phyloP scores from a whole-genome alignment of 2,329 filamentous ascomycete genomes.

The Daldinia sp. region DNA sequence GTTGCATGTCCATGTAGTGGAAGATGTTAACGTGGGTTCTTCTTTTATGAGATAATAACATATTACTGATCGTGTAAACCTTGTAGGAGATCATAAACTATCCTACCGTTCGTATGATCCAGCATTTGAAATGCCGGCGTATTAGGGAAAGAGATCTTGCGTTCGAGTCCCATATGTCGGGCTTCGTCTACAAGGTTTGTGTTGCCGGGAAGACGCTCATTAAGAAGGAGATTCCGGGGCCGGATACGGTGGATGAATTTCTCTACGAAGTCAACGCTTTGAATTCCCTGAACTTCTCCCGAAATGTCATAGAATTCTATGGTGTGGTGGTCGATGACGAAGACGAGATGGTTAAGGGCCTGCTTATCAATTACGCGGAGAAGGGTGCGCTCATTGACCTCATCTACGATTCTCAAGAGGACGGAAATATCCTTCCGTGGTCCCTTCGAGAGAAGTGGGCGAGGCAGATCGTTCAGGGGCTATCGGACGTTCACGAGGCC shows the following conservation, averaged over 20 bases:
- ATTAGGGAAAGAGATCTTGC: constrained; percentile 77
- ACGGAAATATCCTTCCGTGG: constrained; percentile 69
- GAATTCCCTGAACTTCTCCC: constrained; percentile 75
- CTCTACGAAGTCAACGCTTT: constrained; percentile 97
- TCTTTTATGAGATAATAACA: constrained; percentile 1
- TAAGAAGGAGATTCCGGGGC: constrained; percentile 97
- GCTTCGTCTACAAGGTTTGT: constrained; percentile 94
- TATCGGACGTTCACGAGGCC: constrained; percentile 92
- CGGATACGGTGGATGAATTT: constrained; percentile 95
- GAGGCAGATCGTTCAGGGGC: constrained; percentile 84
- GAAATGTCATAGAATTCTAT: constrained; percentile 84
- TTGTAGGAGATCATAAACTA: constrained; percentile 84
- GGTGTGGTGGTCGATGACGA: constrained; percentile 87
- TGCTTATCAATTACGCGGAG: constrained; percentile 88
- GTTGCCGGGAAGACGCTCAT: constrained; percentile 76
- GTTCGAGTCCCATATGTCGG: constrained; percentile 93
- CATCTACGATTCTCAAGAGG: constrained; percentile 78
- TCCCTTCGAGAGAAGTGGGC: constrained; percentile 84
- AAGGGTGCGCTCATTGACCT: constrained; percentile 90
- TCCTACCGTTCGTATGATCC: constrained; percentile 75
- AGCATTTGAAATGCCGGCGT: constrained; percentile 72
- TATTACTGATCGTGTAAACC: constrained; percentile 9
- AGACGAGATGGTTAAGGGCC: constrained; percentile 78
- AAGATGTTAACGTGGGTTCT: constrained; percentile 78
- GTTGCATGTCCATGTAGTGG: constrained; percentile 95